phyloP scores from a whole-genome alignment of 306 rosid genomes.

The Cicer bijugum region DNA sequence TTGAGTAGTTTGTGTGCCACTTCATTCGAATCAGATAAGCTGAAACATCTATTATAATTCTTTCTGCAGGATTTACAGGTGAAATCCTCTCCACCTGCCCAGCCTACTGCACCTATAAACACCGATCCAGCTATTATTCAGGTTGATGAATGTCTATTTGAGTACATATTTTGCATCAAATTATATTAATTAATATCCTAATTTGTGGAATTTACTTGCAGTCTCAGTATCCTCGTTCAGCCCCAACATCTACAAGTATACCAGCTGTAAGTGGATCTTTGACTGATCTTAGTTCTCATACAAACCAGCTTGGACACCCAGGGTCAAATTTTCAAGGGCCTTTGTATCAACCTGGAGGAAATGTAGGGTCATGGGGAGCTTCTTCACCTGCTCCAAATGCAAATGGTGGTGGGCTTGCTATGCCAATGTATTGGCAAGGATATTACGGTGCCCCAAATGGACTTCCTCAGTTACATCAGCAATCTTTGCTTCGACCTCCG shows the following conservation, averaged over 20 bases:
- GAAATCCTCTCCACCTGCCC: conserved; percentile 83
- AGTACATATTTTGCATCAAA: conserved; percentile 19
- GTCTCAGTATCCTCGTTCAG: conserved; percentile 85
- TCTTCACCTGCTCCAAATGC: conserved; percentile 71
- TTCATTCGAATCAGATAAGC: conserved; percentile 6
- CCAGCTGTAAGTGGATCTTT: conserved; percentile 69
- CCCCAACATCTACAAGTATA: conserved; percentile 61
- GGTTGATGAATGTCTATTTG: conserved; percentile 47
- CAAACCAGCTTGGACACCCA: conserved; percentile 64
- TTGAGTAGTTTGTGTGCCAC: not conserved
- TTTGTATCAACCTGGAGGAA: conserved; percentile 88
- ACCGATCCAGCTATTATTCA: conserved; percentile 89
- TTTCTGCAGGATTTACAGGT: conserved; percentile 83
- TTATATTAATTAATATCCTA: conserved; percentile 32
- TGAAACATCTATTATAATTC: conserved; percentile 39
- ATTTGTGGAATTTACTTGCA: conserved; percentile 53
- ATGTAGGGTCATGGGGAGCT: conserved; percentile 82
- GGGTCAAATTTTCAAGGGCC: conserved; percentile 81
- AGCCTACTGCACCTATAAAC: conserved; percentile 64
- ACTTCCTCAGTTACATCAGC: conserved; percentile 84
- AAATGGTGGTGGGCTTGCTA: conserved; percentile 73
- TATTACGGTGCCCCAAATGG: conserved; percentile 86
- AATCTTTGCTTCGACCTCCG: conserved; percentile 85
- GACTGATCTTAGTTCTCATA: conserved; percentile 68
- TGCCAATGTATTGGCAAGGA: conserved; percentile 99